Conservation (phyloP, 768 basidiomycete genomes). For the Tulasnella sp. region DNA sequence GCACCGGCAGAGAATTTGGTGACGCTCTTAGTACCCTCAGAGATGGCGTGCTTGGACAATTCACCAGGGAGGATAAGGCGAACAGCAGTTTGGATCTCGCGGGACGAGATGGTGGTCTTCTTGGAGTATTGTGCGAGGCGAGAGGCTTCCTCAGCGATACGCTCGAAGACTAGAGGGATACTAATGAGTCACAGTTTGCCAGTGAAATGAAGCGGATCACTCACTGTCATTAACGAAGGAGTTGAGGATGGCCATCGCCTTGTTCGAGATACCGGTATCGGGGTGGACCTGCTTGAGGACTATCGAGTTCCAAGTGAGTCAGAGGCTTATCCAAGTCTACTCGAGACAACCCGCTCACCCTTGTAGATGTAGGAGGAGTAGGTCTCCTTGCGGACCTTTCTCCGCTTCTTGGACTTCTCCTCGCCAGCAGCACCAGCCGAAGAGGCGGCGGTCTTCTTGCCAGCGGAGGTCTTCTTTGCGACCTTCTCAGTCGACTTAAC, state of each 20-base stretch:
- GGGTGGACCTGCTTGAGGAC: conserved; percentile 98
- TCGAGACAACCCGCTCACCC: conserved; percentile 45
- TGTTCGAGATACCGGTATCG: conserved; percentile 98
- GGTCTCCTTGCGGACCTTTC: conserved; percentile 86
- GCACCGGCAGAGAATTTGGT: conserved; percentile 50
- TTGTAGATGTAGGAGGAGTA: conserved; percentile 96
- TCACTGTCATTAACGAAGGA: conserved; percentile 77
- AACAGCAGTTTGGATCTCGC: conserved; percentile 96
- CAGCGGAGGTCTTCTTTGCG: conserved; percentile 55
- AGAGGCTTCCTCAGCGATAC: conserved; percentile 84
- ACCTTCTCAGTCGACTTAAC: conserved; percentile 56
- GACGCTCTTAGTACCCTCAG: conserved; percentile 76
- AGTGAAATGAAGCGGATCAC: background rate
- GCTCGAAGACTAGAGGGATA: conserved; percentile 62
- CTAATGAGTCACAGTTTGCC: conserved; percentile 41
- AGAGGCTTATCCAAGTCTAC: conserved; percentile 7
- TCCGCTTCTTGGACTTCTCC: conserved; percentile 84
- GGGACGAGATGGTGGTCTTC: conserved; percentile 97
- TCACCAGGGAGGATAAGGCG: conserved; percentile 95
- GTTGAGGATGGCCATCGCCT: conserved; percentile 89
- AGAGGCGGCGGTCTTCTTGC: conserved; percentile 45
- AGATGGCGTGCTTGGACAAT: conserved; percentile 97
- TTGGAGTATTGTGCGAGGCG: conserved; percentile 96
- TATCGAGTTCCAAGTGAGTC: background rate
- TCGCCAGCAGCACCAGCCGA: conserved; percentile 57